These are phyloP conservation scores for Phascolomyces articulosus DNA, from an alignment of 371 early-diverging fungal species.

Conservation along the genomic window DNA sequence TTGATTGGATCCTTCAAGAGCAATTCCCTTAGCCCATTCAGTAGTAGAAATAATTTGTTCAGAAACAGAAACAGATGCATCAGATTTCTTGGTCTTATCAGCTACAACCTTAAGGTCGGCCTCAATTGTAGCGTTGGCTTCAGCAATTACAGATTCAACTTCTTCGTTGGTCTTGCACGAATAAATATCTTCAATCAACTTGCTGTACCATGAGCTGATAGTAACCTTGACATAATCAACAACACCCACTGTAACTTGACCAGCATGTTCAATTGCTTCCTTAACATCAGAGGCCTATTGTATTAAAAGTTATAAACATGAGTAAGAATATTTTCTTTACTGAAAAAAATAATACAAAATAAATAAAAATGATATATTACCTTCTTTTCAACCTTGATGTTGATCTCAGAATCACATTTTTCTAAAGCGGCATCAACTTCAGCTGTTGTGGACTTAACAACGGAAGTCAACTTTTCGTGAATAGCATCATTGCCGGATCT, in stretches of 20 bases:
- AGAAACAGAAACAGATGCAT: not conserved
- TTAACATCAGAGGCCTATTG: not conserved
- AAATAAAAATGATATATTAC: not conserved
- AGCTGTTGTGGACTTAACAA: conserved; percentile 28
- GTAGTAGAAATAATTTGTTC: conserved; percentile 7
- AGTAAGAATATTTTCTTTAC: not conserved
- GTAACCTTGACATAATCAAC: conserved; percentile 27
- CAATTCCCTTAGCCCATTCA: conserved; percentile 17
- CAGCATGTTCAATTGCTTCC: not conserved
- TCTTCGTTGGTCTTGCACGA: conserved; percentile 25
- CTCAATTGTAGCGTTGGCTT: conserved; percentile 18
- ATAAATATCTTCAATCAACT: conserved; percentile 32
- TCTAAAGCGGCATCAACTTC: conserved; percentile 24
- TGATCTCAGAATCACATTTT: not conserved
- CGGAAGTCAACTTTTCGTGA: conserved; percentile 22
- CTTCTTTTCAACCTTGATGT: conserved; percentile 7
- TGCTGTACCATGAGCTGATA: conserved; percentile 33
- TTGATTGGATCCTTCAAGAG: conserved; percentile 9
- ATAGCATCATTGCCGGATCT: not conserved
- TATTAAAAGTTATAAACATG: not conserved
- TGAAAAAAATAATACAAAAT: not conserved
- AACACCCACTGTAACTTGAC: conserved; percentile 21
- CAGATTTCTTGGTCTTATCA: conserved; percentile 2
- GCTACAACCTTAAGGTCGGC: not conserved
- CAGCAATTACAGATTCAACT: conserved; percentile 33